phyloP scores from a whole-genome alignment of 1,284 basidiomycete genomes.

The Pascua guehoae region DNA sequence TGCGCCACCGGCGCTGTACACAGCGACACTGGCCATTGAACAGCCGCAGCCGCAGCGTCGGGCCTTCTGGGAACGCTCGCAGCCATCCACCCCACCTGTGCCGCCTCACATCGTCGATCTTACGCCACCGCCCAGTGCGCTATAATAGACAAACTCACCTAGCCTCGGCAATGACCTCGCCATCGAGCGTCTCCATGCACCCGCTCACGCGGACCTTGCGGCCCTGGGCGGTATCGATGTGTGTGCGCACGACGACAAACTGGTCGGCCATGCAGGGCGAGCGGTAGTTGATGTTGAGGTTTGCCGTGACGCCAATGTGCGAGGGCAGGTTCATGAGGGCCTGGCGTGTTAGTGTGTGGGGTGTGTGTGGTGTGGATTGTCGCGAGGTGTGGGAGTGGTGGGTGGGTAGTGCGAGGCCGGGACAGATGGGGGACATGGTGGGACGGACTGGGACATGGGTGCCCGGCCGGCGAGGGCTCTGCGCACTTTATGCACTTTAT shows the following conservation, averaged over 20 bases:
- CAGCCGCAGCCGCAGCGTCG: too few species aligned
- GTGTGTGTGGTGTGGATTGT: not conserved
- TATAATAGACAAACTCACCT: constrained; percentile 53
- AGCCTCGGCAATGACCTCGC: constrained; percentile 74
- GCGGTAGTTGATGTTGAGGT: constrained; percentile 67
- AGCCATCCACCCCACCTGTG: too few species aligned
- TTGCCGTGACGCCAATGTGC: constrained; percentile 89
- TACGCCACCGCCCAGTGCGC: too few species aligned
- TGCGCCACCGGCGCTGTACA: too few species aligned
- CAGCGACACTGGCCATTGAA: too few species aligned
- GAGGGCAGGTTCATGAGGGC: constrained; percentile 79
- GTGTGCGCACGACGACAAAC: constrained; percentile 56
- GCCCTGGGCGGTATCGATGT: constrained; percentile 63
- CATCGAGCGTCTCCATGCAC: constrained; percentile 69
- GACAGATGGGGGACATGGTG: too few species aligned
- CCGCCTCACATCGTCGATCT: too few species aligned
- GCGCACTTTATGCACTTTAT: too few species aligned
- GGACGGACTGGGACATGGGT: too few species aligned
- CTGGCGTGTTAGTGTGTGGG: constrained; percentile 47
- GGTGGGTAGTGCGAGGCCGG: not conserved
- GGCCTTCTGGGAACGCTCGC: too few species aligned
- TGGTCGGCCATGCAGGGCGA: constrained; percentile 79
- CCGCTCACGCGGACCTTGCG: constrained; percentile 72
- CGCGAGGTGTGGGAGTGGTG: too few species aligned
- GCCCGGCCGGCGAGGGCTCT: too few species aligned